Evolutionary conservation across 164 flowering plant genomes (phyloP), one percentile per base, ranked within the genome.

Genomic region (Umbellularia californica): DNA sequence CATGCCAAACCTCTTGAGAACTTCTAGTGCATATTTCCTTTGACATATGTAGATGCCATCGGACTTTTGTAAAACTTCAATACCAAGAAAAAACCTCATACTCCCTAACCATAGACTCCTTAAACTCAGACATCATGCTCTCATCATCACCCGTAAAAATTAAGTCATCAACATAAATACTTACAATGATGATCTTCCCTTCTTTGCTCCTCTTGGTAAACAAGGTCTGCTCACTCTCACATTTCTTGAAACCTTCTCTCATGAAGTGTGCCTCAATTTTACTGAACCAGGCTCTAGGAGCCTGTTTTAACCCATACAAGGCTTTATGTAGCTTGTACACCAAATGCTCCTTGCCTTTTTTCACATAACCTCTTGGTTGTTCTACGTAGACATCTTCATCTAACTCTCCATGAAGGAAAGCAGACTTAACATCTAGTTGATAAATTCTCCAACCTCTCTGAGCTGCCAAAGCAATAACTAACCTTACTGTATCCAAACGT

Each of bases 1-100:
- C 27, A 25, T 1, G 27, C 27, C 27, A 74, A 83, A 78, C 65
- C 72, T 78, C 35, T 22, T 73, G 58, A 78, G 25, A 50, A 79
- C 69, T 28, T 79, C 80, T 50, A 24, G 2, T 30, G 79, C 75
- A 77, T 82, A 82, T 63, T 74, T 81, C 62, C 50, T 77, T 71
- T 73, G 81, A 15, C 73, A 79, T 23, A 81, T 68, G 47, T 22
- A 77, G 30, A 81, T 81, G 28, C 78, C 80, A 66, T 72, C 71
- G 33, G 71, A 69, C 9, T 70, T 63, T 58, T 81, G 74, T 52
- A 62, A 6, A 22, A 80, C 82, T 58, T 79, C 71, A 22, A 79
- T 73, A 13, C 82, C 79, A 72, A 80, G 73, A 68, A 77, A 74
- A 24, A 71, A 75, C 47, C 66, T 71, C 74, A 75, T 60, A 25